phyloP scores from a whole-genome alignment of 495 filamentous ascomycete genomes.

The Tuber umbilicatum region DNA sequence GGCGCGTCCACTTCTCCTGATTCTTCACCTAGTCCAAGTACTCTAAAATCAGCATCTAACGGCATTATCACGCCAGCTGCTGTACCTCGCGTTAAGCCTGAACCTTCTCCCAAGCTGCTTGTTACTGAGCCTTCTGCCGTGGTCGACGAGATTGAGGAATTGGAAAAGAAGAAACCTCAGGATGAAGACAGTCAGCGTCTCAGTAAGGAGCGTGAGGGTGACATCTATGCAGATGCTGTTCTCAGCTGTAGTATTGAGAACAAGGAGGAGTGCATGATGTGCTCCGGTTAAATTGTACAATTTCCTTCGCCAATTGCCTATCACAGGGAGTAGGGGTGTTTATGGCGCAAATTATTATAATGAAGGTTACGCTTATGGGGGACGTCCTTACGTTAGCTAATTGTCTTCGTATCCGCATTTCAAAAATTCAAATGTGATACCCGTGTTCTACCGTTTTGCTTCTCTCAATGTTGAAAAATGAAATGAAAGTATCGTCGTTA shows the following conservation, averaged over 20 bases:
- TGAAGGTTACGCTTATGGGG: background rate
- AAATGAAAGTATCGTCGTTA: background rate
- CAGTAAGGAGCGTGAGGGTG: constrained; percentile 64
- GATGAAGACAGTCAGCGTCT: constrained; percentile 60
- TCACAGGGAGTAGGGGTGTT: background rate
- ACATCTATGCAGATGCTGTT: constrained; percentile 90
- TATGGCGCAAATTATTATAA: constrained; percentile 1
- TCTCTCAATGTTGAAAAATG: background rate
- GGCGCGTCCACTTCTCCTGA: constrained; percentile 24
- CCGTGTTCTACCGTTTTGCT: background rate
- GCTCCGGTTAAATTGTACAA: constrained; percentile 51
- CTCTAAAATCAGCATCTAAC: constrained; percentile 42
- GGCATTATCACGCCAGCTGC: constrained; percentile 58
- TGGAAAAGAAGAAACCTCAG: constrained; percentile 51
- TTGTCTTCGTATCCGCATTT: background rate
- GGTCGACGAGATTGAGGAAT: constrained; percentile 39
- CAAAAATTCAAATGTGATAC: constrained; percentile 3
- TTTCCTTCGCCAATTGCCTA: background rate
- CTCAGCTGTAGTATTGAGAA: constrained; percentile 82
- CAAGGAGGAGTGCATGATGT: constrained; percentile 69
- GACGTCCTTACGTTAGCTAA: background rate
- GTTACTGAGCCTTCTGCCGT: constrained; percentile 60
- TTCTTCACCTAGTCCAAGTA: background rate
- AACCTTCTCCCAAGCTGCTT: constrained; percentile 68
- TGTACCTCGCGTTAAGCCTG: constrained; percentile 47